phyloP scores from a whole-genome alignment of 2,329 filamentous ascomycete genomes.

The Colletotrichum eremochloae region DNA sequence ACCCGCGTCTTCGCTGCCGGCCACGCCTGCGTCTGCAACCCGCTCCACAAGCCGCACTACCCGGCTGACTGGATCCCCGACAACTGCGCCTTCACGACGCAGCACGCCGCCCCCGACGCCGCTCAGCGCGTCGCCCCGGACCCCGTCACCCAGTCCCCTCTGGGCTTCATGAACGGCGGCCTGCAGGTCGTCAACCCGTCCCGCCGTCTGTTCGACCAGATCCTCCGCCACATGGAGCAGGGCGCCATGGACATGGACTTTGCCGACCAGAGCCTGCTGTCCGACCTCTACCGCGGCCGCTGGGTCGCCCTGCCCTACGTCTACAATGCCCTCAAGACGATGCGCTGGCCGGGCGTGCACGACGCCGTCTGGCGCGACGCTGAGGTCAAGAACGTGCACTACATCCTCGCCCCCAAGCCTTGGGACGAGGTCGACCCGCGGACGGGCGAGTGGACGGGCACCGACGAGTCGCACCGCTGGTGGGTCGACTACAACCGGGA shows the following conservation, averaged over 20 bases:
- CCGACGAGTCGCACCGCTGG: conserved; percentile 66
- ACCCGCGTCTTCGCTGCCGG: conserved; percentile 81
- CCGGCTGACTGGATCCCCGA: conserved; percentile 74
- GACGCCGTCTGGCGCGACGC: conserved; percentile 69
- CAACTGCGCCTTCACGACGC: conserved; percentile 71
- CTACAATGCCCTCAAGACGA: conserved; percentile 74
- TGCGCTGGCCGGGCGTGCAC: conserved; percentile 67
- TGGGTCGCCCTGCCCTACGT: conserved; percentile 72
- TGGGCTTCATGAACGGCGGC: conserved; percentile 69
- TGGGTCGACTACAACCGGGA: conserved; percentile 65
- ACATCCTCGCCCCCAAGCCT: conserved; percentile 72
- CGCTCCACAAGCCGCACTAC: conserved; percentile 82
- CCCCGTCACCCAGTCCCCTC: conserved; percentile 57
- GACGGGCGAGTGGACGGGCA: conserved; percentile 57
- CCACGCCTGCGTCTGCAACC: conserved; percentile 90
- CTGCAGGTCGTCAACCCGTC: conserved; percentile 70
- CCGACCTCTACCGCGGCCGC: conserved; percentile 65
- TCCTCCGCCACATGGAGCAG: conserved; percentile 64
- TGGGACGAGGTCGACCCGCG: conserved; percentile 66
- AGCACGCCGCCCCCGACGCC: conserved; percentile 60
- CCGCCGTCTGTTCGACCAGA: conserved; percentile 60
- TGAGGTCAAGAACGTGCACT: conserved; percentile 72
- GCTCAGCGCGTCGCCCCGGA: conserved; percentile 62
- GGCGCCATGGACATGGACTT: conserved; percentile 65
- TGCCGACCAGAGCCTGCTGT: conserved; percentile 71